These are phyloP conservation scores for Calonectria hawksworthii DNA, from an alignment of 2,329 filamentous ascomycete species.

Conservation along the genomic window DNA sequence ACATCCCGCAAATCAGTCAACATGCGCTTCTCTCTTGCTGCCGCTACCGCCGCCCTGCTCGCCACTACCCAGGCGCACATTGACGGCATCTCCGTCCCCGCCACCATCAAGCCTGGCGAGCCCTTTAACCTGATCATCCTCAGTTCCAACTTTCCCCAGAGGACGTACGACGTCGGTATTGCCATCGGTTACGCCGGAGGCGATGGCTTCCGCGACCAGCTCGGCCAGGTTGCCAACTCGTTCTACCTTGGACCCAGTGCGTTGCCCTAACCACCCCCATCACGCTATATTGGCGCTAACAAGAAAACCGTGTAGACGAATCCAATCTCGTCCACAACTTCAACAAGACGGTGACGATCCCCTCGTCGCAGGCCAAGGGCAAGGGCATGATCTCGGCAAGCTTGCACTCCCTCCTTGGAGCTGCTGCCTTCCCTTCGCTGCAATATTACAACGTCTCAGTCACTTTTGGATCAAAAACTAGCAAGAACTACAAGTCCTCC, in stretches of 20 bases:
- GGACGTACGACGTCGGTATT: slow-evolving; percentile 59
- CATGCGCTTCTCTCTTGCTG: slow-evolving; percentile 41
- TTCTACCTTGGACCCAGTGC: slow-evolving; percentile 56
- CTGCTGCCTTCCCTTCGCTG: slow-evolving; percentile 33
- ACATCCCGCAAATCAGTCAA: neutral
- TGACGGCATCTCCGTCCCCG: slow-evolving; percentile 58
- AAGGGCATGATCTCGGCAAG: slow-evolving; percentile 44
- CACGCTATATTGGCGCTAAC: too few species aligned
- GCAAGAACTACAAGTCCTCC: slow-evolving; percentile 37
- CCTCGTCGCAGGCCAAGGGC: slow-evolving; percentile 37
- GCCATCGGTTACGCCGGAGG: slow-evolving; percentile 55
- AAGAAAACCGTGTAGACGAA: neutral
- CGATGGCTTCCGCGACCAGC: slow-evolving; percentile 41
- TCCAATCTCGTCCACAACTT: slow-evolving; percentile 47
- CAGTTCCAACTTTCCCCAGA: slow-evolving; percentile 60
- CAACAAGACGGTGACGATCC: slow-evolving; percentile 45
- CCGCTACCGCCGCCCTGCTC: slow-evolving; percentile 39
- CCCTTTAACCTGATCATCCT: slow-evolving; percentile 55
- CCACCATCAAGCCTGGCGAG: slow-evolving; percentile 55
- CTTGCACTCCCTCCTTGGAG: slow-evolving; percentile 48
- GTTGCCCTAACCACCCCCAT: slow-evolving; percentile 1
- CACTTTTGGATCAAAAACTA: slow-evolving; percentile 42
- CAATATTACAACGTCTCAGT: slow-evolving; percentile 44
- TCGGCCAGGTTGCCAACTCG: slow-evolving; percentile 49
- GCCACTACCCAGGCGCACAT: slow-evolving; percentile 56